Conservation (phyloP, 2,329 filamentous ascomycete genomes). For the Cladosporium cucumerinum region DNA sequence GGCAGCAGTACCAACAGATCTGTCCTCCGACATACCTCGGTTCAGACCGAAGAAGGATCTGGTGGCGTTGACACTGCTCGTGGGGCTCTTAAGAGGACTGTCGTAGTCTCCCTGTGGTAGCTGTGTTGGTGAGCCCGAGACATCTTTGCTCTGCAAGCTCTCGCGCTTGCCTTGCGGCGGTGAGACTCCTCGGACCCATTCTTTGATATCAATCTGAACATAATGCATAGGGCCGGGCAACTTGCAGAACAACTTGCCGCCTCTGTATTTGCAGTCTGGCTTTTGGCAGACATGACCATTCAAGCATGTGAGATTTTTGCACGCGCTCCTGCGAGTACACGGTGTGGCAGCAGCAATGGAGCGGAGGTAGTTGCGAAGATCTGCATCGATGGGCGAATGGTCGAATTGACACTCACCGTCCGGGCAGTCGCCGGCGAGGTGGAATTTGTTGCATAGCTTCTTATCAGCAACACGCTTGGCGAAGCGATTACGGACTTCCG, state of each 20-base stretch:
- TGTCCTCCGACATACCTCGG: constrained; percentile 7
- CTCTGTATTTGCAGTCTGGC: constrained; percentile 27
- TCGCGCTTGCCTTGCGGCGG: neutral
- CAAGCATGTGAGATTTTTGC: constrained; percentile 44
- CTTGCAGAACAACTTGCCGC: constrained; percentile 29
- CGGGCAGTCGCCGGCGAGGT: constrained; percentile 36
- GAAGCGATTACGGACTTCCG: constrained; percentile 41
- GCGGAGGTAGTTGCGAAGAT: constrained; percentile 41
- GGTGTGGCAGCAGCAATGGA: constrained; percentile 45
- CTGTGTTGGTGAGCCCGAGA: neutral
- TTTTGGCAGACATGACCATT: constrained; percentile 48
- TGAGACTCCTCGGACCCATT: neutral
- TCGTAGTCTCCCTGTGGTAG: neutral
- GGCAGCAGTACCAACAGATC: neutral
- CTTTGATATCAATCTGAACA: constrained; percentile 1
- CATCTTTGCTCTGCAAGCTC: neutral
- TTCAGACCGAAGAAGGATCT: constrained; percentile 2
- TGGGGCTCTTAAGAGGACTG: neutral
- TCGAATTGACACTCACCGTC: constrained; percentile 45
- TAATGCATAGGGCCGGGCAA: constrained; percentile 8
- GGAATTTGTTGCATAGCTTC: constrained; percentile 51
- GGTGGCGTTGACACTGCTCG: neutral
- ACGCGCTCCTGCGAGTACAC: constrained; percentile 42
- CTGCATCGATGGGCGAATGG: constrained; percentile 43
- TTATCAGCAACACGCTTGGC: constrained; percentile 36